Base-by-base conservation (phyloP, 2,329 filamentous ascomycete genomes). In the Rhynchosporium secalis region DNA sequence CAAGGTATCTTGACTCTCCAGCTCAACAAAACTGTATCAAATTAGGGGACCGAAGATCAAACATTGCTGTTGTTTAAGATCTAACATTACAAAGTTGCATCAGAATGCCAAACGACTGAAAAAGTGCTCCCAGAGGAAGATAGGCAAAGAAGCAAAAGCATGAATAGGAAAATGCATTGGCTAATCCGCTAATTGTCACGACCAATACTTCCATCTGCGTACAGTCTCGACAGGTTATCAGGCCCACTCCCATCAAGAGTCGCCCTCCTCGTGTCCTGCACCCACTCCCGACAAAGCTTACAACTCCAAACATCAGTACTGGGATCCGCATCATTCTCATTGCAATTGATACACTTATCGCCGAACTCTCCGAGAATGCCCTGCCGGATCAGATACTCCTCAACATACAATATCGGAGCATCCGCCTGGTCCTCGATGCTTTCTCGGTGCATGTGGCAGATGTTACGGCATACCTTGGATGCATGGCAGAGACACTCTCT, bases 281-380 rank as follows among this genome's bases (percentile, higher is more conserved):
- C 58, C 58, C 58, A 60, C 33, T 43, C 29, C 13, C 58, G 36
- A 51, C 58, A 60, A 29, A 54, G 29, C 40, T 60, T 60, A 55
- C 58, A 60, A 6, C 28, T 41, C 48, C 49, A 60, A 55, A 60
- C 58, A 12, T 52, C 28, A 6, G 28, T 20, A 31, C 20, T 20
- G 2, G 40, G 40, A 29, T 55, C 43, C 49, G 40, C 58, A 4
- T 51, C 48, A 29, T 9, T 31, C 31, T 9, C 15, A 10, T 33
- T 33, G 12, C 48, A 51, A 10, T 51, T 51, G 31, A 51, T 51
- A 20, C 48, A 51, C 29, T 9, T 20, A 20, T 51, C 48, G 5
- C 12, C 4, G 13, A 20, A 9, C 7, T 4, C 2, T 2, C 7
- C 6, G 5, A 51, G n/a, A 15, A 51, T 36, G 5, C 12, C 9